phyloP scores from a whole-genome alignment of 768 basidiomycete species.

The Agaricus bisporus region DNA sequence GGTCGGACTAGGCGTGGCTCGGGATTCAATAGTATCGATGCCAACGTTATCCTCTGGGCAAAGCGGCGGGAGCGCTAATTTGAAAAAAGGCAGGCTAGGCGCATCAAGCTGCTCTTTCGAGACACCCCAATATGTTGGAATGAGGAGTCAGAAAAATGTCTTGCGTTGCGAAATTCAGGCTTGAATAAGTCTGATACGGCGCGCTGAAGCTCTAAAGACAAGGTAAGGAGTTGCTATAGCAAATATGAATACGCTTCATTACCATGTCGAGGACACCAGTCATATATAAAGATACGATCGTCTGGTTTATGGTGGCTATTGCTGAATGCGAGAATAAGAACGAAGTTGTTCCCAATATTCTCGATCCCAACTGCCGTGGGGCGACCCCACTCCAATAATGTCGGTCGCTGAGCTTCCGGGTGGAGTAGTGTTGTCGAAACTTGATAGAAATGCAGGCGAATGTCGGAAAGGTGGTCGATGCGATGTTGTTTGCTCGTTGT shows the following conservation, averaged over 20 bases:
- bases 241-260: slow-evolving; percentile 7
- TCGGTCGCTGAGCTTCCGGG: slow-evolving; percentile 24
- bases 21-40: slow-evolving; percentile 25
- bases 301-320: slow-evolving; percentile 7
- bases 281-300: slow-evolving; percentile 33
- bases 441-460: slow-evolving; percentile 12
- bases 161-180: slow-evolving; percentile 28
- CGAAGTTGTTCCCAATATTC: slow-evolving; percentile 38
- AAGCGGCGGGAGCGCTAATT: slow-evolving; percentile 26
- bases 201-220: slow-evolving; percentile 15
- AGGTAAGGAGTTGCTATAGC: background rate
- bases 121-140: slow-evolving; percentile 26
- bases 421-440: slow-evolving; percentile 33
- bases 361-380: slow-evolving; percentile 37
- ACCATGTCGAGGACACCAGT: slow-evolving; percentile 35
- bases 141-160: slow-evolving; percentile 29
- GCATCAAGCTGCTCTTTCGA: slow-evolving; percentile 13
- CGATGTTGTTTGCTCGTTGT: background rate
- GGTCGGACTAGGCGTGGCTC: slow-evolving; percentile 36
- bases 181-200: slow-evolving; percentile 20
- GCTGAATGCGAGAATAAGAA: slow-evolving; percentile 27
- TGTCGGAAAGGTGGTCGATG: background rate
- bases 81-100: slow-evolving; percentile 15
- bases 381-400: slow-evolving; percentile 19
- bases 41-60: slow-evolving; percentile 16